A percentile compares a stretch with the other conserved stretches of the same genome.
Conservation (phyloP, 2,329 filamentous ascomycete species). For the Neonectria neomacrospora region DNA sequence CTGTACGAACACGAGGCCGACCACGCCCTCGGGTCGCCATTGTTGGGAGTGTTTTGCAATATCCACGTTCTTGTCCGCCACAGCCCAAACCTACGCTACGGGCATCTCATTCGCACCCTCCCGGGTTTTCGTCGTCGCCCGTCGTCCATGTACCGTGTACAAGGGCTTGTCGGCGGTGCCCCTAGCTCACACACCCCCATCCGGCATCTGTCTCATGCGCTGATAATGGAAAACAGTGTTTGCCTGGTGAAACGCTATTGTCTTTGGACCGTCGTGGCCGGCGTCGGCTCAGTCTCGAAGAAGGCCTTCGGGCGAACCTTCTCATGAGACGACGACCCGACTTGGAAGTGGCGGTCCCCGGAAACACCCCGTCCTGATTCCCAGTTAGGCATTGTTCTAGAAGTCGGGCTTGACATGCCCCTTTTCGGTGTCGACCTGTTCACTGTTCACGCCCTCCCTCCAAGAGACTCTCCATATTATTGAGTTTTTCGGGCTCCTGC, state of each 20-base stretch:
- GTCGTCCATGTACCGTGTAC: constrained; percentile 37
- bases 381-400: constrained; percentile 42
- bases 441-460: too few relatives aligned
- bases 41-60: constrained; percentile 16
- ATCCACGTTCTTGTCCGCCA: constrained; percentile 26
- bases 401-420: constrained; percentile 19
- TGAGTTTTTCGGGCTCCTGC: constrained; percentile 31
- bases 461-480: constrained; percentile 17
- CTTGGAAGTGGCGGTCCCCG: constrained; percentile 1
- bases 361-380: constrained; percentile 21
- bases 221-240: constrained; percentile 32
- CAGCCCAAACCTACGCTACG: constrained; percentile 28
- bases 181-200: constrained; percentile 27
- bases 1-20: constrained; percentile 27
- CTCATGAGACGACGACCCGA: constrained; percentile 10
- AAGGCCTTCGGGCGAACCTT: constrained; percentile 19
- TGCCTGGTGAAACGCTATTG: constrained; percentile 30
- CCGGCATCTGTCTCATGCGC: constrained; percentile 8
- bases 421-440: neutral
- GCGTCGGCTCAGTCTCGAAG: constrained; percentile 16
- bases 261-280: constrained; percentile 15
- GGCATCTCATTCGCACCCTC: constrained; percentile 1
- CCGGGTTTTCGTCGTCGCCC: neutral
- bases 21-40: constrained; percentile 27
- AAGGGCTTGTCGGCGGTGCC: constrained; percentile 20